Percentiles rank a stretch among this genome's conserved stretches.
Conservation (phyloP, 2,329 filamentous ascomycete species). For the Scedosporium minutisporum region DNA sequence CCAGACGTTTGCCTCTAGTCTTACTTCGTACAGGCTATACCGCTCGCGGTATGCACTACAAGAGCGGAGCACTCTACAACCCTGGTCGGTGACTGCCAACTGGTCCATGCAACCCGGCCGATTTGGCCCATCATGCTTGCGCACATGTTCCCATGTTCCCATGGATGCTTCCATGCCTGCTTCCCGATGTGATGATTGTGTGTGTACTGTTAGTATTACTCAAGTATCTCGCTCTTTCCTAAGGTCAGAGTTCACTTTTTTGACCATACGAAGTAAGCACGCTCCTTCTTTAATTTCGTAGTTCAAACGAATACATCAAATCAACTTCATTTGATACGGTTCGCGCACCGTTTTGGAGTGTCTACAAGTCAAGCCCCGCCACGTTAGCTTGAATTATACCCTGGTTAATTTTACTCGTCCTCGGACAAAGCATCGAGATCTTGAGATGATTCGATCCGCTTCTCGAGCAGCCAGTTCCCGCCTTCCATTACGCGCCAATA, state of each 20-base stretch:
- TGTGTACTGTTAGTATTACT: neutral
- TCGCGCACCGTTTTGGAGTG: neutral
- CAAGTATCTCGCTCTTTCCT: neutral
- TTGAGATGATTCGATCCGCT: neutral
- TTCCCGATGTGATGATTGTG: neutral
- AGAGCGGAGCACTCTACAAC: constrained; percentile 2
- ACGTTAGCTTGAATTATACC: neutral
- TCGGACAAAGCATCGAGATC: neutral
- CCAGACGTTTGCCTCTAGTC: neutral
- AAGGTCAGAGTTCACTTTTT: neutral
- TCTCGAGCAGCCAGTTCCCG: neutral
- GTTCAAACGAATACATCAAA: too few species aligned
- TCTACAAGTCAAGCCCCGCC: neutral
- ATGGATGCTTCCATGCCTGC: neutral
- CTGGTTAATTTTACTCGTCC: neutral
- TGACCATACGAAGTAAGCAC: neutral
- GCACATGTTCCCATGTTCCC: neutral
- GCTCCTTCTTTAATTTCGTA: neutral
- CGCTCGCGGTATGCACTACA: constrained; percentile 4
- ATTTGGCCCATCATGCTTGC: constrained; percentile 2
- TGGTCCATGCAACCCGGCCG: constrained; percentile 4
- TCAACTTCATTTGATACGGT: neutral
- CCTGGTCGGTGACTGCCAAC: constrained; percentile 3
- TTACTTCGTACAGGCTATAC: constrained; percentile 4
- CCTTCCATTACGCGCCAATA: neutral